phyloP scores from a whole-genome alignment of 805 yeast genomes.

The Barnettozyma salicaria region DNA sequence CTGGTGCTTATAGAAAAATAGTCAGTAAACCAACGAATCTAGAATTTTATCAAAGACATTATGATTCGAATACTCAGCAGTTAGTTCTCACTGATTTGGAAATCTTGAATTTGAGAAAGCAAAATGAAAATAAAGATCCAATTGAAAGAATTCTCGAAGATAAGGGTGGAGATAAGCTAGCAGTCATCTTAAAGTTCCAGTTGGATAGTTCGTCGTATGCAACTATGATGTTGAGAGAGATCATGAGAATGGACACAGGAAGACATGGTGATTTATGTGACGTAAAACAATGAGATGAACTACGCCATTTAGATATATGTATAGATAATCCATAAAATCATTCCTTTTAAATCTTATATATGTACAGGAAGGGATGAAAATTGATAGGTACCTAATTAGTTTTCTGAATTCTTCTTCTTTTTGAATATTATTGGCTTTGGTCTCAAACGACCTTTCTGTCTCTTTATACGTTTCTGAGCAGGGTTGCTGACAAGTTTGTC shows the following conservation, averaged over 20 bases:
- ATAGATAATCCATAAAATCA: not conserved
- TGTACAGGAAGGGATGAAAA: too few relatives aligned
- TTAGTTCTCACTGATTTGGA: slow-evolving; percentile 77
- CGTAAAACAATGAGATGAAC: slow-evolving; percentile 24
- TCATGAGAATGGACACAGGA: slow-evolving; percentile 71
- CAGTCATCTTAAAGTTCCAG: slow-evolving; percentile 69
- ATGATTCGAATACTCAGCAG: slow-evolving; percentile 59
- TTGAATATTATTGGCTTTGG: slow-evolving; percentile 7
- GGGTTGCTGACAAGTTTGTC: slow-evolving; percentile 7
- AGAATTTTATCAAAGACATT: slow-evolving; percentile 56
- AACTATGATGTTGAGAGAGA: slow-evolving; percentile 93
- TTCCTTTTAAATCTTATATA: not conserved
- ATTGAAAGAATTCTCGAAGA: slow-evolving; percentile 22
- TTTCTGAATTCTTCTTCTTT: slow-evolving; percentile 1
- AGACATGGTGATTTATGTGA: slow-evolving; percentile 45
- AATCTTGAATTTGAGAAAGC: slow-evolving; percentile 33
- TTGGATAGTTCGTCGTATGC: slow-evolving; percentile 89
- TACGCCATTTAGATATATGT: too few relatives aligned
- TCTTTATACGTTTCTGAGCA: slow-evolving; percentile 7
- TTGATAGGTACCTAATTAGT: too few relatives aligned
- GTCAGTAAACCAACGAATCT: slow-evolving; percentile 60
- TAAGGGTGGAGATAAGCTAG: slow-evolving; percentile 41
- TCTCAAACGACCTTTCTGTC: slow-evolving; percentile 9
- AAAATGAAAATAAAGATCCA: slow-evolving; percentile 23
- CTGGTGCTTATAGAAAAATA: slow-evolving; percentile 82